Evolutionary conservation across 1,284 basidiomycete species (phyloP).

Genomic region (Fomes fomentarius): DNA sequence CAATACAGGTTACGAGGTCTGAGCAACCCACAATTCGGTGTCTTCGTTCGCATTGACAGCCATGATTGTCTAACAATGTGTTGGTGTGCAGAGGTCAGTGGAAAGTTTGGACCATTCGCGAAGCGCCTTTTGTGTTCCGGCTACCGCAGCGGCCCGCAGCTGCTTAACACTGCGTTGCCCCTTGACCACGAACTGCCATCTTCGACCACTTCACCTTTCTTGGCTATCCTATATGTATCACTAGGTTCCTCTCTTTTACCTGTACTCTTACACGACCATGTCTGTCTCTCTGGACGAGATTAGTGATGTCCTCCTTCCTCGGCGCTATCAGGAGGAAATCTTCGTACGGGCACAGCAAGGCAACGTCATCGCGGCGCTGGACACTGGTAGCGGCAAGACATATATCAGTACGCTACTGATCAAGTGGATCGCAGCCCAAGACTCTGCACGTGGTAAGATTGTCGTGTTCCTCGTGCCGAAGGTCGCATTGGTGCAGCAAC

Average conservation of each 20-base stretch:
- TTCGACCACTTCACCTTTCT: not conserved
- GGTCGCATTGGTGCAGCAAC: slow-evolving; percentile 82
- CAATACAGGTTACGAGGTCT: not conserved
- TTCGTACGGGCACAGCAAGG: slow-evolving; percentile 68
- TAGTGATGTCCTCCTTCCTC: slow-evolving; percentile 44
- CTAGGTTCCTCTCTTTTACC: not conserved
- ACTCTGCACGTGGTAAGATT: slow-evolving; percentile 50
- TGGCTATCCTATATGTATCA: not conserved
- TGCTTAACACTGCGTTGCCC: not conserved
- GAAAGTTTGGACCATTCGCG: not conserved
- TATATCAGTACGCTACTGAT: slow-evolving; percentile 80
- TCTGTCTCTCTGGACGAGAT: slow-evolving; percentile 29
- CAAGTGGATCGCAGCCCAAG: slow-evolving; percentile 66
- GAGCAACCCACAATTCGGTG: slow-evolving; percentile 88
- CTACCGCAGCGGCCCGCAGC: slow-evolving; percentile 1
- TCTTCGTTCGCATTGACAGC: slow-evolving; percentile 83
- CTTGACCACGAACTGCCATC: not conserved
- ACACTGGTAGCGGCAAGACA: slow-evolving; percentile 84
- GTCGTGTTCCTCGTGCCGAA: slow-evolving; percentile 81
- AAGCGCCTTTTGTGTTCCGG: too few relatives aligned
- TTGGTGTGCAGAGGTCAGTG: too few relatives aligned
- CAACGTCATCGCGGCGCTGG: slow-evolving; percentile 79
- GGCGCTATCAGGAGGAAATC: slow-evolving; percentile 75
- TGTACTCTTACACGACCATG: slow-evolving; percentile 15
- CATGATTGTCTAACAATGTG: too few relatives aligned